These are phyloP conservation scores for Aspergillus sparsus DNA, from an alignment of 495 filamentous ascomycete species.

Conservation along the genomic window DNA sequence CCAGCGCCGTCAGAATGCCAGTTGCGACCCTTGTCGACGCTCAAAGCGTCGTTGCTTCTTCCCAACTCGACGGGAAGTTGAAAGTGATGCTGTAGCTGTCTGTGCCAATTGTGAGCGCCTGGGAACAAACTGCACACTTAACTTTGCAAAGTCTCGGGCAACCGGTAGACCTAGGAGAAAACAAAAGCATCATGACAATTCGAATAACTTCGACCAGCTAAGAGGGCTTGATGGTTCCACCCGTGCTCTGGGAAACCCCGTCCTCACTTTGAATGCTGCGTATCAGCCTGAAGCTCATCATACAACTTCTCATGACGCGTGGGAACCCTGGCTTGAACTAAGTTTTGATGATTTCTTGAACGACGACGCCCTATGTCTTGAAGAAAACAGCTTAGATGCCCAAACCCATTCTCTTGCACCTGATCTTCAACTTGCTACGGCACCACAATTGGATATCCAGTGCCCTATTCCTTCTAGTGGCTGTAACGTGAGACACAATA, in stretches of 20 bases:
- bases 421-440: too few species aligned
- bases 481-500: background rate
- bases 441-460: background rate
- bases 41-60: conserved; percentile 33
- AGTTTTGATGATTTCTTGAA: too few species aligned
- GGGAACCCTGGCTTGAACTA: too few species aligned
- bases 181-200: background rate
- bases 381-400: too few species aligned
- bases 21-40: conserved; percentile 32
- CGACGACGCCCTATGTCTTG: too few species aligned
- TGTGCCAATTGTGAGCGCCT: conserved; percentile 29
- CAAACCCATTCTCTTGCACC: too few species aligned
- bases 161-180: background rate
- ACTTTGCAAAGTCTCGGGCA: conserved; percentile 23
- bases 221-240: too few species aligned
- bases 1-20: conserved; percentile 30
- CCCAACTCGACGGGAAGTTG: background rate
- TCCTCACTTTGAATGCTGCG: too few species aligned
- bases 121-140: conserved; percentile 28
- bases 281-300: too few species aligned
- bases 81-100: background rate
- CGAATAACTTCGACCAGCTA: too few species aligned
- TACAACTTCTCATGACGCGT: too few species aligned
- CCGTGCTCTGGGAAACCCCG: too few species aligned
- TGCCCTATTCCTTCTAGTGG: background rate